Percentiles rank a stretch among this genome's conserved stretches.
Evolutionary conservation across 805 yeast genomes (phyloP).

Genomic region (Candida maesae): DNA sequence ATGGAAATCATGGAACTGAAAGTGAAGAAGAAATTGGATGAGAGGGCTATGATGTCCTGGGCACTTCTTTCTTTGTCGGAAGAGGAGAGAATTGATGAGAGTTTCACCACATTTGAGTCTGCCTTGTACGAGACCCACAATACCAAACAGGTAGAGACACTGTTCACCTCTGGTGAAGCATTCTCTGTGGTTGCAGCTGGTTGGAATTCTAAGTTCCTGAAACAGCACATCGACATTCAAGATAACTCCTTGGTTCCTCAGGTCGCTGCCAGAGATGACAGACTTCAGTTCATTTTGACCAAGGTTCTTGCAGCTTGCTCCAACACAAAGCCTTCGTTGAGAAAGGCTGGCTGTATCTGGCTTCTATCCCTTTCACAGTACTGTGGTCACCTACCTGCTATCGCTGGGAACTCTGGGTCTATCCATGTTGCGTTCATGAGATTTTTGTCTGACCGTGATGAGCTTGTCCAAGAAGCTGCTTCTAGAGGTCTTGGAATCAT

Average conservation of each 20-base stretch:
- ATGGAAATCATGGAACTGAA: constrained; percentile 32
- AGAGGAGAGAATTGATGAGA: constrained; percentile 24
- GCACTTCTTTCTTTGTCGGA: constrained; percentile 47
- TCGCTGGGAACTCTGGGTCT: constrained; percentile 44
- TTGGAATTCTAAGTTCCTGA: constrained; percentile 61
- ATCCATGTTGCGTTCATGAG: constrained; percentile 75
- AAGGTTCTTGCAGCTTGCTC: constrained; percentile 49
- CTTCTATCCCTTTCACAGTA: constrained; percentile 74
- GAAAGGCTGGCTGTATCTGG: constrained; percentile 84
- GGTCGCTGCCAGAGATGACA: constrained; percentile 9
- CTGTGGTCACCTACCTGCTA: constrained; percentile 46
- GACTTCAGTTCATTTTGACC: constrained; percentile 36
- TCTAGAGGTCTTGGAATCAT: constrained; percentile 81
- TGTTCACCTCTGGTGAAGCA: constrained; percentile 84
- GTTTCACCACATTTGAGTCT: constrained; percentile 28
- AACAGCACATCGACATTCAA: constrained; percentile 51
- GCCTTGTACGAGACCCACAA: constrained; percentile 54
- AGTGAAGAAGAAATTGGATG: constrained; percentile 51
- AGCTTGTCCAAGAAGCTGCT: constrained; percentile 87
- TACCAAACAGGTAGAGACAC: constrained; percentile 69
- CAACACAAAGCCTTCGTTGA: constrained; percentile 66
- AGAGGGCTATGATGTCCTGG: constrained; percentile 52
- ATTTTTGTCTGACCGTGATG: constrained; percentile 78
- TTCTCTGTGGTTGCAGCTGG: constrained; percentile 68
- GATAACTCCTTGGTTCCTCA: constrained; percentile 22